Base-by-base conservation (phyloP, 306 rosid species). In the Cyclanthera cordifolia region DNA sequence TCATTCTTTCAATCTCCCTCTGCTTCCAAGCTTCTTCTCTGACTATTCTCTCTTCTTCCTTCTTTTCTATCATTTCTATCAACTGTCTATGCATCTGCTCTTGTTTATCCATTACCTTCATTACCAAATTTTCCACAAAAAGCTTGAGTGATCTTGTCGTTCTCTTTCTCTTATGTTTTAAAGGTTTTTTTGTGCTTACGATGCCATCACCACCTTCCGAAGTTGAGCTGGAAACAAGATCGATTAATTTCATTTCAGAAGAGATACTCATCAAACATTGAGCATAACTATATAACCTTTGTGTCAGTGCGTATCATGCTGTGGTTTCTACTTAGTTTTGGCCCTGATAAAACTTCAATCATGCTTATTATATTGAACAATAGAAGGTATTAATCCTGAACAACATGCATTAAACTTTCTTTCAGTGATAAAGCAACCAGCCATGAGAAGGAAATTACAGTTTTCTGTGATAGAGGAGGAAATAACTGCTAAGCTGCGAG, bases 11-110 rank as follows among this genome's bases (percentile, higher is more conserved):
- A 64, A 79, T 80, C 84, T 84, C 90, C 65, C 72, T 71, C 56
- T 74, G 89, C 81, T 70, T 89, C 98, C 95, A 93, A 6, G 85
- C 91, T 78, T 80, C 91, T 84, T 93, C 96, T 76, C 95, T 83
- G 61, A 53, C 49, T 17, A 75, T 60, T 66, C 95, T 89, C 76
- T 93, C 96, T 51, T 46, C 79, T 78, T 89, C 98, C 77, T 41
- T 87, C 78, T 25, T 84, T 67, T 86, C 94, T 63, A 93, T 74
- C 79, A 81, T 77, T 39, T 87, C 88, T 71, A 93, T 73, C 68
- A 93, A 67, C 74, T 86, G 85, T 43, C 50, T 79, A 55, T 87
- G 91, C 95, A 89, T 87, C 76, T 77, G 72, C 82, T 93, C 95
- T 67, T 93, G 96, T 75, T 79, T 86, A 73, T 89, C 94, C 87